Evolutionary conservation across 176 grass and related monocot species (phyloP), one percentile per base, ranked within the genome.

Genomic region (Cymbopogon citratus): DNA sequence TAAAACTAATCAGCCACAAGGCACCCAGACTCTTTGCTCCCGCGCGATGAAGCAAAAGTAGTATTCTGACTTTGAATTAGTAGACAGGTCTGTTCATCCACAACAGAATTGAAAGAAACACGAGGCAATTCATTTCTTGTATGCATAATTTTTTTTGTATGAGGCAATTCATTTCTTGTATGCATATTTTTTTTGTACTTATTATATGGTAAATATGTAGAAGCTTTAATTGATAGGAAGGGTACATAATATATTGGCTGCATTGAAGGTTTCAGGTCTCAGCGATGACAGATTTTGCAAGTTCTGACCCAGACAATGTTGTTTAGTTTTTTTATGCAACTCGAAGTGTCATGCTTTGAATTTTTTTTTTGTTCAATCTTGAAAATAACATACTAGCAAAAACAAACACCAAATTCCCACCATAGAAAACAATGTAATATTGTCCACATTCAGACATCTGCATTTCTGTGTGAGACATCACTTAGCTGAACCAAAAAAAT

Each of bases 121-220:
- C 7, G 10, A 0, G 48, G 12, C 52, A 41, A 51, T 33, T 33
- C 31, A 33, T 33, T 33, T 33, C 1, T 33, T 33, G 31, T 33
- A 33, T 33, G 31, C 31, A 33, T 1, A 33, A 33, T 33, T 33
- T 33, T 33, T n/a, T n/a, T n/a, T n/a, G n/a, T n/a, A n/a, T n/a
- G n/a, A n/a, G n/a, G n/a, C n/a, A n/a, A 59, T 43, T 65, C 10
- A 35, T 67, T 45, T 46, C 1, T 31, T 70, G 44, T 16, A 18
- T 8, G 4, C 38, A 52, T 12, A 70, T n/a, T 29, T 74, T 78
- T 48, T 10, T 35, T 79, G 59, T 84, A 60, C 44, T 27, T 78
- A 5, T 51, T 45, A 44, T 79, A 83, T 59, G 74, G 44, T 77
- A 78, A 57, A 35, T 35, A 43, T 79, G 56, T 64, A 60, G 44